Conservation (phyloP, 371 early-diverging fungal species). For the Mucor indicus region DNA sequence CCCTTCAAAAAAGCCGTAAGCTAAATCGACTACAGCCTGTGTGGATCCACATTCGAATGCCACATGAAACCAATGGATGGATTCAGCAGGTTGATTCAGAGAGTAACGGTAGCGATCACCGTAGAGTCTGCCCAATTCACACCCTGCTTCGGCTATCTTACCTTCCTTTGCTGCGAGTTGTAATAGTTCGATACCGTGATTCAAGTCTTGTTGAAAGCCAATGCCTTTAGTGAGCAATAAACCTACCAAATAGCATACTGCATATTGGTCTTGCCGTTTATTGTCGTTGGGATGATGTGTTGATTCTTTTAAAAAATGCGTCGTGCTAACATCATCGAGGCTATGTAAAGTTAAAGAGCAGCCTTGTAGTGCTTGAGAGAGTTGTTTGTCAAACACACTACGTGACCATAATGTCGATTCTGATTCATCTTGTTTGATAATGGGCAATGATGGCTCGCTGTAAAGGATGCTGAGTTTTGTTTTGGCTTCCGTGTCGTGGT, state of each 20-base stretch:
- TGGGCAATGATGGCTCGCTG: conserved; percentile 1
- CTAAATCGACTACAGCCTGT: conserved; percentile 41
- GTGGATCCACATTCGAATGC: conserved; percentile 37
- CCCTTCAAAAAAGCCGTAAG: conserved; percentile 38
- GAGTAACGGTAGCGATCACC: conserved; percentile 42
- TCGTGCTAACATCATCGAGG: conserved; percentile 3
- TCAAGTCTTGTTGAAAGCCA: conserved; percentile 23
- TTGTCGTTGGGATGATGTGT: conserved; percentile 2
- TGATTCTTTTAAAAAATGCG: conserved; percentile 4
- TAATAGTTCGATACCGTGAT: conserved; percentile 20
- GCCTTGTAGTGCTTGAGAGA: conserved; percentile 20
- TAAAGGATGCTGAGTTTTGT: conserved; percentile 40
- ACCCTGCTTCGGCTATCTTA: conserved; percentile 31
- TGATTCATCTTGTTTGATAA: not conserved
- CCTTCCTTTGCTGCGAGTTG: conserved; percentile 25
- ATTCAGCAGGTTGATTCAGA: conserved; percentile 17
- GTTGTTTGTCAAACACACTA: conserved; percentile 43
- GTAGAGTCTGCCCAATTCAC: conserved; percentile 42
- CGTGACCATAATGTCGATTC: conserved; percentile 42
- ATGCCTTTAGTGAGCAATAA: conserved; percentile 35
- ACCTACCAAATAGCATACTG: conserved; percentile 32
- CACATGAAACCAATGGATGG: conserved; percentile 35
- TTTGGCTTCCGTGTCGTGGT: conserved; percentile 39
- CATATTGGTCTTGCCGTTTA: not conserved
- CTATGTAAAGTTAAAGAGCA: conserved; percentile 15